These are phyloP conservation scores for Apium graveolens DNA, from an alignment of 129 eudicot species.

Conservation along the genomic window DNA sequence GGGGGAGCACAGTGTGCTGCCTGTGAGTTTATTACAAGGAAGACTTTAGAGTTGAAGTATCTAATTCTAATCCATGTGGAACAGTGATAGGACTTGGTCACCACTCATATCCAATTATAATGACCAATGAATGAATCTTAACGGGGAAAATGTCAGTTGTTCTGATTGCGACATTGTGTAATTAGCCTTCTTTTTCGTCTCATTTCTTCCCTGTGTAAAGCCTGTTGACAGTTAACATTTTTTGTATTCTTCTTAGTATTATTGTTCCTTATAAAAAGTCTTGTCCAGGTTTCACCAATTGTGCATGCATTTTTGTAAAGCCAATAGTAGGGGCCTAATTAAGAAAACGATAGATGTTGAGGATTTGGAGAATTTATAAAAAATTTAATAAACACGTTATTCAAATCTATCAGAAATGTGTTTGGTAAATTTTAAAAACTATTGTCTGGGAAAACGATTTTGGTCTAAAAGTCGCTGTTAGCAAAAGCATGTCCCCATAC, in stretches of 20 bases:
- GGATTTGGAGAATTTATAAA: neutral
- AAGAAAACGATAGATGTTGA: neutral
- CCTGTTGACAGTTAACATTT: conserved; percentile 2
- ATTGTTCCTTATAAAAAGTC: neutral
- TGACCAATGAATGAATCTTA: neutral
- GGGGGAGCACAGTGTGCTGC: neutral
- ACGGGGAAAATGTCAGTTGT: neutral
- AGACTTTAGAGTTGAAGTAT: neutral
- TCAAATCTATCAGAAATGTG: too few relatives aligned
- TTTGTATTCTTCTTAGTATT: neutral
- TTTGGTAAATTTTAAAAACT: too few relatives aligned
- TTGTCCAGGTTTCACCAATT: neutral
- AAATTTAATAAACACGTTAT: too few relatives aligned
- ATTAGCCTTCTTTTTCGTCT: neutral
- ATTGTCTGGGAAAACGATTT: too few relatives aligned
- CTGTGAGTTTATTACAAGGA: neutral
- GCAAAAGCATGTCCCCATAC: too few relatives aligned
- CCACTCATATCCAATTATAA: neutral
- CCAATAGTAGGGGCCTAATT: neutral
- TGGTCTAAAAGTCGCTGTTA: too few relatives aligned
- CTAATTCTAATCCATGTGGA: neutral
- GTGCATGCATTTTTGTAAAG: neutral
- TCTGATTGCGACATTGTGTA: neutral
- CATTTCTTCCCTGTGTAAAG: neutral
- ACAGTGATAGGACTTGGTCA: neutral